Percentiles rank a stretch among this genome's conserved stretches.
Conservation (phyloP, 148 eudicot genomes). For the Limonium bicolor region DNA sequence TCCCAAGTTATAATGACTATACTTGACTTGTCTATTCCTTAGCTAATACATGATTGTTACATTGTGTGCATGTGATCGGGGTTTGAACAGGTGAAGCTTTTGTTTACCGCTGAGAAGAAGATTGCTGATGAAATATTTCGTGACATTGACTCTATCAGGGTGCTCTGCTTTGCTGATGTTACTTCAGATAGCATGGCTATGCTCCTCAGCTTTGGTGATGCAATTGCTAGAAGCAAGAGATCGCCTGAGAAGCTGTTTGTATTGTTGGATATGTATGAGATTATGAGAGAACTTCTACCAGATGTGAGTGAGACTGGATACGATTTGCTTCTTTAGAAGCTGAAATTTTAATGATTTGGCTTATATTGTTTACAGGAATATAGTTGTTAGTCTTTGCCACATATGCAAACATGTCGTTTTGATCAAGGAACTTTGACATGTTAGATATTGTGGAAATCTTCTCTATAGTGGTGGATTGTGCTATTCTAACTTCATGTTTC, state of each 20-base stretch:
- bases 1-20: background rate
- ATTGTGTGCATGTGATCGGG: too few relatives aligned
- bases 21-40: background rate
- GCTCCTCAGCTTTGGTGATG: conserved; percentile 95
- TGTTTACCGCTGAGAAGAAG: conserved; percentile 68
- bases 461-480: background rate
- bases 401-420: too few relatives aligned
- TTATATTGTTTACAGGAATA: too few relatives aligned
- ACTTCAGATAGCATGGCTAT: conserved; percentile 45
- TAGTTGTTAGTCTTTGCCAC: too few relatives aligned
- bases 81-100: conserved; percentile 55
- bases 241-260: conserved; percentile 96
- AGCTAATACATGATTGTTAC: background rate
- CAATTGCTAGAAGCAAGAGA: conserved; percentile 87
- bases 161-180: conserved; percentile 73
- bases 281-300: conserved; percentile 86
- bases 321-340: background rate
- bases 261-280: conserved; percentile 94
- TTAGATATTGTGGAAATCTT: background rate
- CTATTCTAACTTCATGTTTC: background rate
- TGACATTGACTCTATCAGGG: conserved; percentile 38
- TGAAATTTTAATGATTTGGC: too few relatives aligned
- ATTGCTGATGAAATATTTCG: conserved; percentile 69
- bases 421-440: too few relatives aligned
- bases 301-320: conserved; percentile 35